These are phyloP conservation scores for Globisporangium echinulatum DNA, from an alignment of 352 stramenopile genomes.

Conservation along the genomic window DNA sequence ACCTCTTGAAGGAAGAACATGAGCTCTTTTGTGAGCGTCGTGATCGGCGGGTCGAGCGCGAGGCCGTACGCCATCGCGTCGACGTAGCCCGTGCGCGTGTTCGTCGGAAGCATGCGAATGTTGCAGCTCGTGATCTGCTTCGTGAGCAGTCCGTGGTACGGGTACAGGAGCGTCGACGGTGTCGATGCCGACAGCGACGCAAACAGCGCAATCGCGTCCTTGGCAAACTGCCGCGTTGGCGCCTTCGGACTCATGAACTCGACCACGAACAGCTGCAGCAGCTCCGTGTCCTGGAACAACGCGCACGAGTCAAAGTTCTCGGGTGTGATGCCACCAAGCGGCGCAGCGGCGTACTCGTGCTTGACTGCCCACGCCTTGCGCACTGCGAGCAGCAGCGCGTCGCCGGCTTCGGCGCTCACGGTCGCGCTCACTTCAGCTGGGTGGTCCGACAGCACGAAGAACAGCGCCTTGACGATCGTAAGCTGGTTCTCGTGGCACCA, in stretches of 20 bases:
- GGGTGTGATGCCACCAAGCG: slow-evolving; percentile 32
- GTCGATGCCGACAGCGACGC: slow-evolving; percentile 50
- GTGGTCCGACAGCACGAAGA: slow-evolving; percentile 86
- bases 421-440: slow-evolving; percentile 74
- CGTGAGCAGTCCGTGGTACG: slow-evolving; percentile 79
- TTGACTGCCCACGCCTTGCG: slow-evolving; percentile 51
- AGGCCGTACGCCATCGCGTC: slow-evolving; percentile 82
- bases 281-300: slow-evolving; percentile 77
- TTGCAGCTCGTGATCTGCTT: slow-evolving; percentile 83
- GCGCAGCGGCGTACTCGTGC: slow-evolving; percentile 26
- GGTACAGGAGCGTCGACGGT: slow-evolving; percentile 62
- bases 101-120: slow-evolving; percentile 59
- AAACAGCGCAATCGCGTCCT: slow-evolving; percentile 58
- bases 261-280: slow-evolving; percentile 86
- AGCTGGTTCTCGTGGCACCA: slow-evolving; percentile 87
- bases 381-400: slow-evolving; percentile 50
- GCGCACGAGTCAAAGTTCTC: slow-evolving; percentile 66
- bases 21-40: slow-evolving; percentile 79
- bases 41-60: slow-evolving; percentile 70
- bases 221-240: slow-evolving; percentile 60
- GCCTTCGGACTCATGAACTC: slow-evolving; percentile 77
- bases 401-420: slow-evolving; percentile 66
- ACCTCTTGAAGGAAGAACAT: slow-evolving; percentile 84
- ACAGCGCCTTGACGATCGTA: slow-evolving; percentile 74
- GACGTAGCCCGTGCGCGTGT: slow-evolving; percentile 73